phyloP scores from a whole-genome alignment of 139 green algal genomes.

The Chlamydomonas asymmetrica region DNA sequence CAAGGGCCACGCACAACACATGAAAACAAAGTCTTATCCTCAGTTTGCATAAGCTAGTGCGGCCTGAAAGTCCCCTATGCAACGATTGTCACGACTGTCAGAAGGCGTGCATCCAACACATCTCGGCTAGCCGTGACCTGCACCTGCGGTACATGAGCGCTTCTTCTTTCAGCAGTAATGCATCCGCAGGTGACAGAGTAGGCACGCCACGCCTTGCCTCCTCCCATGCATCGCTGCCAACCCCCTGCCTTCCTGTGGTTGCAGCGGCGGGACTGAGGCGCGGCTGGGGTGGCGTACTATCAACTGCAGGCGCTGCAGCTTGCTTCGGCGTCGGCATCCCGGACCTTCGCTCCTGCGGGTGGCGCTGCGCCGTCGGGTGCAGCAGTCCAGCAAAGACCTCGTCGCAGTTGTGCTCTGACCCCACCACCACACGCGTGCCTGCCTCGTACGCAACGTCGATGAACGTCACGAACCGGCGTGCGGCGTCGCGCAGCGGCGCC shows the following conservation, averaged over 20 bases:
- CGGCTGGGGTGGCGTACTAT: not conserved
- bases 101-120: slow-evolving; percentile 29
- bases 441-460: slow-evolving; percentile 85
- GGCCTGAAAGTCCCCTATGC: too few species aligned
- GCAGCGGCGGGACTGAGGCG: not conserved
- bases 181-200: too few species aligned
- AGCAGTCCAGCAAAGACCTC: not conserved
- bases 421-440: too few species aligned
- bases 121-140: slow-evolving; percentile 36
- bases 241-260: not conserved
- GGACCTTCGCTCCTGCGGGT: not conserved
- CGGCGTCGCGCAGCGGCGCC: slow-evolving; percentile 48
- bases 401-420: not conserved
- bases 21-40: too few species aligned
- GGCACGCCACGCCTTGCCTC: not conserved
- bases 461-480: slow-evolving; percentile 81
- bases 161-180: slow-evolving; percentile 40
- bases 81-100: too few species aligned
- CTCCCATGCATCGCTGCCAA: not conserved
- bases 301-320: not conserved
- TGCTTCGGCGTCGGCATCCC: not conserved
- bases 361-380: not conserved
- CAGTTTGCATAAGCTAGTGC: too few species aligned
- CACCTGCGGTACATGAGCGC: slow-evolving; percentile 52
- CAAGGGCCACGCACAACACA: too few species aligned